Evolutionary conservation across 192 early-diverging fungal genomes (phyloP).

Genomic region (Rhizophagus prolifer): DNA sequence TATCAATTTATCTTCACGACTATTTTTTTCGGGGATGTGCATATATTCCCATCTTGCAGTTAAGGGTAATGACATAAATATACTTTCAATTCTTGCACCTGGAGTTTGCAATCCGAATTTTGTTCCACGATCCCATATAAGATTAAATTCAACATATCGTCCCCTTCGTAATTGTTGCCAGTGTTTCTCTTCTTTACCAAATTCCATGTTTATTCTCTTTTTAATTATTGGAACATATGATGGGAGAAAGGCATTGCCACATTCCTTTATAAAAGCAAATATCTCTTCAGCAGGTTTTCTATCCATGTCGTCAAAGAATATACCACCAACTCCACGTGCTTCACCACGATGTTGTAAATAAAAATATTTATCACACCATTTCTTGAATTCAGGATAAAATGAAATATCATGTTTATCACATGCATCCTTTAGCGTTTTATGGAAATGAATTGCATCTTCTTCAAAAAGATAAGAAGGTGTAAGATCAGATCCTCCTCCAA

Average conservation of each 20-base stretch:
- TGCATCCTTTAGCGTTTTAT: constrained; percentile 84
- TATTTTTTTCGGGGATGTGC: constrained; percentile 65
- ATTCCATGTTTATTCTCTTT: constrained; percentile 76
- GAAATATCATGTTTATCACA: constrained; percentile 84
- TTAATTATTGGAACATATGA: constrained; percentile 91
- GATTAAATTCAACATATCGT: constrained; percentile 97
- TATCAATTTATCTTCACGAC: constrained; percentile 71
- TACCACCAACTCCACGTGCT: constrained; percentile 92
- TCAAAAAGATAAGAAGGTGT: constrained; percentile 89
- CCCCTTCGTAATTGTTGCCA: constrained; percentile 98
- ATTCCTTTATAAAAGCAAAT: constrained; percentile 83
- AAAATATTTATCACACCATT: constrained; percentile 98
- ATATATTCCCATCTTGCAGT: constrained; percentile 97
- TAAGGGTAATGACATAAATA: constrained; percentile 90
- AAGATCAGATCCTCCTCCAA: constrained; percentile 95
- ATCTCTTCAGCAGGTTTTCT: constrained; percentile 69
- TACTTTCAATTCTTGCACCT: constrained; percentile 93
- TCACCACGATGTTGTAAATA: constrained; percentile 83
- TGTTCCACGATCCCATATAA: constrained; percentile 95
- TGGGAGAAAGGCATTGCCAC: constrained; percentile 74
- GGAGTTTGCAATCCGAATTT: constrained; percentile 98
- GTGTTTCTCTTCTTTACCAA: constrained; percentile 69
- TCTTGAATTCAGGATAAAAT: constrained; percentile 90
- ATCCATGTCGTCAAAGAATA: constrained; percentile 97
- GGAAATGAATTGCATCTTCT: constrained; percentile 94